Conservation (phyloP, 1,284 basidiomycete species). For the Heimioporus retisporus region DNA sequence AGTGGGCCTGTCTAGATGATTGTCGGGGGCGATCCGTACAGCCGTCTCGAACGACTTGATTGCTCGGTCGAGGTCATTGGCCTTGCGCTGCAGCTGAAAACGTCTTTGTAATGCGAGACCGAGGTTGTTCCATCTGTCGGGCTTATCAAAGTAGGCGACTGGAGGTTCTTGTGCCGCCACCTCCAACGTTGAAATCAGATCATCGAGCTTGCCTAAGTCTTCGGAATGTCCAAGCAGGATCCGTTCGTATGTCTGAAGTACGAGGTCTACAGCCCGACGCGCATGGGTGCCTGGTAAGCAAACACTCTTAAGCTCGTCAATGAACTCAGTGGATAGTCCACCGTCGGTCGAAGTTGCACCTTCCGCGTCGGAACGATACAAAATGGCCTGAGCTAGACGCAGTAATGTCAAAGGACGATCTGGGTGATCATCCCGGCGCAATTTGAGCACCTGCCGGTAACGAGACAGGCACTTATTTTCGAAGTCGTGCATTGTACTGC, state of each 20-base stretch:
- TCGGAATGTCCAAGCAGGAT: not conserved
- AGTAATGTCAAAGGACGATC: conserved; percentile 21
- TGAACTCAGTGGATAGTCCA: not conserved
- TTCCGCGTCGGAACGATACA: not conserved
- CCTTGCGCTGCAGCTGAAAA: conserved; percentile 5
- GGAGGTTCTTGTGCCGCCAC: conserved; percentile 6
- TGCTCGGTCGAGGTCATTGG: conserved; percentile 10
- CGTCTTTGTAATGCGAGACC: conserved; percentile 13
- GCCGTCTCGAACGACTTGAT: conserved; percentile 5
- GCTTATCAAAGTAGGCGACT: not conserved
- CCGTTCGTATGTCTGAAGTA: conserved; percentile 7
- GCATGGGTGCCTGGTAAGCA: conserved; percentile 5
- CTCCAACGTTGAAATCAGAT: conserved; percentile 7
- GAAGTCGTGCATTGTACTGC: not conserved
- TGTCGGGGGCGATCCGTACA: not conserved
- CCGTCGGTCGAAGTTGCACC: not conserved
- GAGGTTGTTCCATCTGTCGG: conserved; percentile 12
- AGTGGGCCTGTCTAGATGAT: conserved; percentile 1
- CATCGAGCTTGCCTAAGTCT: conserved; percentile 4
- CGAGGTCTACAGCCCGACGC: conserved; percentile 11
- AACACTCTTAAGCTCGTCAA: not conserved
- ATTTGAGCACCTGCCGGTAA: conserved; percentile 13
- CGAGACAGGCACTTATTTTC: not conserved
- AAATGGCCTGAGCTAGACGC: conserved; percentile 15
- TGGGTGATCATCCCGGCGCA: conserved; percentile 3